phyloP scores from a whole-genome alignment of 352 stramenopile species.

The Hyaloperonospora arabidopsidis region DNA sequence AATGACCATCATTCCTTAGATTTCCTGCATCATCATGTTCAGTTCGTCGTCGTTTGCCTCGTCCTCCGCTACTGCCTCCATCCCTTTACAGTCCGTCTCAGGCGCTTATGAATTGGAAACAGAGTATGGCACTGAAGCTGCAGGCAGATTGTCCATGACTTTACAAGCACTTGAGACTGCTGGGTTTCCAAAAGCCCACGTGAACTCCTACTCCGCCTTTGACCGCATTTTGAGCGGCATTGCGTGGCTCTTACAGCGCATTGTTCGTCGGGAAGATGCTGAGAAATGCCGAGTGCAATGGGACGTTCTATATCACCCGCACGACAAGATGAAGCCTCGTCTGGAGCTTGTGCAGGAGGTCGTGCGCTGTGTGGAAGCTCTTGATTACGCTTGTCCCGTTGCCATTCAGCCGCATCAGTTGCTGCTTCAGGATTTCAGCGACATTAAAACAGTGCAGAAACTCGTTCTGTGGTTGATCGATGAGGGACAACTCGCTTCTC shows the following conservation, averaged over 20 bases:
- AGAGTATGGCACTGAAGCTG: slow-evolving; percentile 30
- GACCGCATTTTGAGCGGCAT: slow-evolving; percentile 54
- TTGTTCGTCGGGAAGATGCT: slow-evolving; percentile 44
- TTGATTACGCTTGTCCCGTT: slow-evolving; percentile 25
- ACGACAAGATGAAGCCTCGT: slow-evolving; percentile 59
- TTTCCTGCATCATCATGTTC: no score
- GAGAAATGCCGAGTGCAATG: slow-evolving; percentile 44
- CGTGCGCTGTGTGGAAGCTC: slow-evolving; percentile 33
- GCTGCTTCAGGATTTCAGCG: slow-evolving; percentile 70
- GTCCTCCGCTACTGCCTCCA: no score
- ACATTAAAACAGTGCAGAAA: slow-evolving; percentile 48
- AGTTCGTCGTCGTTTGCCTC: no score
- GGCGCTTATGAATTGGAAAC: slow-evolving; percentile 32
- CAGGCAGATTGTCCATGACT: slow-evolving; percentile 25
- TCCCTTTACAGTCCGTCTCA: background rate
- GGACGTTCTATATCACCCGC: slow-evolving; percentile 55
- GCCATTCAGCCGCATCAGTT: slow-evolving; percentile 62
- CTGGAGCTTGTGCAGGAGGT: slow-evolving; percentile 61
- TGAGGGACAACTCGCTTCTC: slow-evolving; percentile 21
- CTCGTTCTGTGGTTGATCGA: slow-evolving; percentile 52
- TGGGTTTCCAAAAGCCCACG: slow-evolving; percentile 41
- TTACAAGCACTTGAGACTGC: slow-evolving; percentile 27
- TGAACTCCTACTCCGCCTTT: slow-evolving; percentile 46
- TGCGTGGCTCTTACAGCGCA: slow-evolving; percentile 51
- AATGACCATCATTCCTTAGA: no score